phyloP scores from a whole-genome alignment of 805 yeast species.

The Metschnikowia santaceciliae region DNA sequence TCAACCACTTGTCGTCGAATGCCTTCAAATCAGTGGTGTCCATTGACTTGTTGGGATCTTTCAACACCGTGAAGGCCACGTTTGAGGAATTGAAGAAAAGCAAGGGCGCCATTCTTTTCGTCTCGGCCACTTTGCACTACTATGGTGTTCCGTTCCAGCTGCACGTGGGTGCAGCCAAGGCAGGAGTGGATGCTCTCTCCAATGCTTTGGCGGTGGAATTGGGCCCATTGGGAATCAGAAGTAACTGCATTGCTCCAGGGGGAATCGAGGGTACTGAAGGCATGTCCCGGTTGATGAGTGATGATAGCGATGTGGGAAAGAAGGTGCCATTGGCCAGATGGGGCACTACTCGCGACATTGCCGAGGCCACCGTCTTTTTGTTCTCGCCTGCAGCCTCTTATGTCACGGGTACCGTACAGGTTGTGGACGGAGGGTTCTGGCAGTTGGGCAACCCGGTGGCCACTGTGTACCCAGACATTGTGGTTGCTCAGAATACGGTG shows the following conservation, averaged over 20 bases:
- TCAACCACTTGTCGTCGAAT: constrained; percentile 72
- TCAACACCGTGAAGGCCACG: constrained; percentile 83
- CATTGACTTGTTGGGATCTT: constrained; percentile 85
- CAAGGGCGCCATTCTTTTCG: constrained; percentile 72
- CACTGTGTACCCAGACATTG: constrained; percentile 31
- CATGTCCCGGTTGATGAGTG: constrained; percentile 52
- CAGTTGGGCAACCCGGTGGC: constrained; percentile 53
- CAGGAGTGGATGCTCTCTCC: constrained; percentile 87
- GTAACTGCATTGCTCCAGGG: constrained; percentile 90
- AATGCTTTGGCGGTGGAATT: constrained; percentile 84
- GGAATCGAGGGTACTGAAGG: constrained; percentile 88
- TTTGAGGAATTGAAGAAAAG: constrained; percentile 58
- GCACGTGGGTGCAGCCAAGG: constrained; percentile 94
- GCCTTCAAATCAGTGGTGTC: constrained; percentile 86
- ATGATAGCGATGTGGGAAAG: constrained; percentile 24
- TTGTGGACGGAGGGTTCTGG: constrained; percentile 93
- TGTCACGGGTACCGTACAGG: constrained; percentile 70
- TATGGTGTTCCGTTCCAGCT: constrained; percentile 84
- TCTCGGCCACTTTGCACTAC: constrained; percentile 87
- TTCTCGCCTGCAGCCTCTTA: constrained; percentile 80
- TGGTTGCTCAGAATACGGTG: constrained; percentile 27
- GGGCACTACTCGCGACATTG: constrained; percentile 76
- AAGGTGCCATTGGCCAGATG: constrained; percentile 63
- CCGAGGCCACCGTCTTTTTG: constrained; percentile 78
- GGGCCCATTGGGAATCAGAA: constrained; percentile 83